A percentile compares a stretch with the other conserved stretches of the same genome.
Conservation (phyloP, 1,139 yeast species). For the Meyerozyma guilliermondii region DNA sequence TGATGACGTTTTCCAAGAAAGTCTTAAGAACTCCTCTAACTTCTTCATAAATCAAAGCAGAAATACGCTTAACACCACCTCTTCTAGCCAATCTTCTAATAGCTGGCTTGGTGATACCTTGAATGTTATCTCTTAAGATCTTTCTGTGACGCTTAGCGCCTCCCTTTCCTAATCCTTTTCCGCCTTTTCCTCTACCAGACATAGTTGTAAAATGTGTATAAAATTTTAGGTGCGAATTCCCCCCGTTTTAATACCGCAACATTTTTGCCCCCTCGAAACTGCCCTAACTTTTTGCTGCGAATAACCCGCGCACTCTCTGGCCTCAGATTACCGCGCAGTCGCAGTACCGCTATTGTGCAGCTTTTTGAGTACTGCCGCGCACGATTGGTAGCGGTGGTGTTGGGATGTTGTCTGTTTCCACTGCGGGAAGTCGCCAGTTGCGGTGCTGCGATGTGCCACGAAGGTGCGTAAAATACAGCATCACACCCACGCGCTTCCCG, state of each 20-base stretch:
- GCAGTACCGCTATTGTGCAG: not conserved
- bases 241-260: slow-evolving; percentile 1
- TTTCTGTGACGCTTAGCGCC: slow-evolving; percentile 23
- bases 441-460: not conserved
- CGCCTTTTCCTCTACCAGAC: slow-evolving; percentile 20
- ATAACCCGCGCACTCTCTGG: not conserved
- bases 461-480: not conserved
- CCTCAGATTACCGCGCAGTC: not conserved
- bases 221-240: slow-evolving; percentile 1
- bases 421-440: not conserved
- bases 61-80: slow-evolving; percentile 23
- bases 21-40: slow-evolving; percentile 18
- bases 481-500: not conserved
- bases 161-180: slow-evolving; percentile 18
- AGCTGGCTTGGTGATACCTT: slow-evolving; percentile 21
- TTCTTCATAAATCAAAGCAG: slow-evolving; percentile 21
- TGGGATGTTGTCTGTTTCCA: not conserved
- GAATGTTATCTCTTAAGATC: slow-evolving; percentile 20
- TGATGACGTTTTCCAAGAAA: slow-evolving; percentile 20
- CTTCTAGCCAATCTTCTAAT: slow-evolving; percentile 22
- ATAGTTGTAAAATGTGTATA: slow-evolving; percentile 5
- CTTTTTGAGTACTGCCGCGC: not conserved
- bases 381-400: not conserved
- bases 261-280: not conserved
- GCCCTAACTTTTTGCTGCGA: not conserved